phyloP scores from a whole-genome alignment of 345 rosid species.

The Eucalyptus melliodora region DNA sequence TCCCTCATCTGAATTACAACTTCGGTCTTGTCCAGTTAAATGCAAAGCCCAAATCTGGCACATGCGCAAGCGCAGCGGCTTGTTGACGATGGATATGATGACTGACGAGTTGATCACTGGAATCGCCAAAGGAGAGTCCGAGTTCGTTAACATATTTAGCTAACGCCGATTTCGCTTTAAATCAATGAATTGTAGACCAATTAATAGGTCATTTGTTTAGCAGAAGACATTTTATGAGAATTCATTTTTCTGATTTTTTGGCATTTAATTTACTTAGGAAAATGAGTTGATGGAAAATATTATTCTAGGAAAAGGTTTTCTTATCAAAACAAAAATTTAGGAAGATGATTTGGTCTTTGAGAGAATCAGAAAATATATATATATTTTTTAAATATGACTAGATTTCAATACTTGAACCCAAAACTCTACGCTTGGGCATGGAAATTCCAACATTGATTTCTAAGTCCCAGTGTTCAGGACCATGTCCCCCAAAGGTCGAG shows the following conservation, averaged over 20 bases:
- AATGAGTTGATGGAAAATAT: background rate
- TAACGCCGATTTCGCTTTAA: background rate
- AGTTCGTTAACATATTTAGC: background rate
- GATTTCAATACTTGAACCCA: background rate
- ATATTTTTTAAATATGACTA: background rate
- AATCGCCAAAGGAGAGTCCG: background rate
- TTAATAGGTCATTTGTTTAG: background rate
- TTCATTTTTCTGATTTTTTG: background rate
- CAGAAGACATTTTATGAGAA: background rate
- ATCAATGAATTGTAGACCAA: background rate
- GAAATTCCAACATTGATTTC: background rate
- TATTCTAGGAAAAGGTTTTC: no score
- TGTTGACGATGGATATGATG: background rate
- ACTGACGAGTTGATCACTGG: background rate
- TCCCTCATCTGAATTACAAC: background rate
- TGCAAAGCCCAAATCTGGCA: background rate
- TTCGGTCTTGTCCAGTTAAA: background rate
- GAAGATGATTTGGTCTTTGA: background rate
- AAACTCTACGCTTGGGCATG: background rate
- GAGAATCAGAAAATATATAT: background rate
- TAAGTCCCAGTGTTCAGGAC: fast-evolving
- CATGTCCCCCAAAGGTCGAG: background rate
- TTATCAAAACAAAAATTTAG: background rate
- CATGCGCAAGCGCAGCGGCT: background rate
- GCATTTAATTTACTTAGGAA: background rate